Base-by-base conservation (phyloP, 2,329 filamentous ascomycete species). In the Ascochyta lentis region DNA sequence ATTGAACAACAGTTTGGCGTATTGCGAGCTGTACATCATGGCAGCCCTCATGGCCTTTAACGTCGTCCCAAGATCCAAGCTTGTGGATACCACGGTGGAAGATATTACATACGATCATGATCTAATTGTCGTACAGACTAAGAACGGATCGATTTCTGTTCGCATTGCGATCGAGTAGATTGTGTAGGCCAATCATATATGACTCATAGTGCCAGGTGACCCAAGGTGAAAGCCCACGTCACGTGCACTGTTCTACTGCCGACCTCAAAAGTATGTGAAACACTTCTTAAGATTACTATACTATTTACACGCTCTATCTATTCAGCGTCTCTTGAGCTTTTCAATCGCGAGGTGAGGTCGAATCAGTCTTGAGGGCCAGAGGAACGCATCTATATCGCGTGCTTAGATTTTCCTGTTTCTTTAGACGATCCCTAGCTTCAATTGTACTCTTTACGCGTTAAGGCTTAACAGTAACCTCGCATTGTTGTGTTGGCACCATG, bases 11-110 rank as follows among this genome's bases (percentile, higher is more conserved):
- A 65, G 62, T 39, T 15, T 69, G 50, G 66, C 66, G 4, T 69
- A 67, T 43, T 67, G 66, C 29, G 66, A 69, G 43, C 29, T 69
- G 27, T 67, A 69, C 33, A 49, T 66, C 13, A 67, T 69, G 66
- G 56, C 56, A 12, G 64, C 66, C 15, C 57, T 66, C 8, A 61
- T 67, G 61, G 61, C 58, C 6, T 54, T 67, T 22, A 29, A 61
- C 12, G 51, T 68, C n/a, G 42, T 66, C 29, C 66, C 66, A 24
- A 59, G 66, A 35, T 55, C 66, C 15, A 63, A 56, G 47, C 59
- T 68, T 29, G 64, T 67, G 13, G 59, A 67, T n/a, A 68, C 66
- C 8, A 62, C 59, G 8, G 54, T 62, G 23, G 66, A 67, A 1
- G 66, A 68, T 40, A 65, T 68, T 15, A 53, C 55, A 9, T 68